Evolutionary conservation across 1,139 yeast genomes (phyloP).

Genomic region (Taphrina sp.): DNA sequence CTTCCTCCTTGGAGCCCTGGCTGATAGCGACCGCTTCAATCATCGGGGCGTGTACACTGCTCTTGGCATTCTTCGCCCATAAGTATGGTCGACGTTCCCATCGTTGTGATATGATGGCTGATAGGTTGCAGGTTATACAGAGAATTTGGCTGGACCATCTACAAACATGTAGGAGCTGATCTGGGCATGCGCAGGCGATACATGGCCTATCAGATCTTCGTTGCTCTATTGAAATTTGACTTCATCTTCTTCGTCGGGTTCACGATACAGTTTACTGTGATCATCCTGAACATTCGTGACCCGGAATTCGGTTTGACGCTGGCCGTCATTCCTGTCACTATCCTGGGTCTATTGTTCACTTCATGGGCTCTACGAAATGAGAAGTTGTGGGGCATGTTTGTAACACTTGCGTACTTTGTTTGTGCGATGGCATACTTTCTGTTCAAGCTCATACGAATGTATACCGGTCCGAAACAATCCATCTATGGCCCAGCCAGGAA

Average conservation of each 20-base stretch:
- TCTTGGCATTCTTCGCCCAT: slow-evolving; percentile 47
- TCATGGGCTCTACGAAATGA: slow-evolving; percentile 51
- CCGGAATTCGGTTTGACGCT: slow-evolving; percentile 55
- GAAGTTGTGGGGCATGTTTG: slow-evolving; percentile 42
- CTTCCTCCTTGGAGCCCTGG: slow-evolving; percentile 43
- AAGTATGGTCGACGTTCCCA: too few relatives aligned
- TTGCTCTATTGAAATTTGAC: slow-evolving; percentile 38
- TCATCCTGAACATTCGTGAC: slow-evolving; percentile 50
- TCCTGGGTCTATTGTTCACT: slow-evolving; percentile 48
- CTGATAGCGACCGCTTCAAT: slow-evolving; percentile 53
- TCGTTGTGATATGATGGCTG: too few relatives aligned
- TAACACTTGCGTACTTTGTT: slow-evolving; percentile 46
- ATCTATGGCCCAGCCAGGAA: slow-evolving; percentile 53
- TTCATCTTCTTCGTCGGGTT: slow-evolving; percentile 49
- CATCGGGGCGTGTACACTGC: slow-evolving; percentile 48
- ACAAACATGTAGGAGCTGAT: slow-evolving; percentile 56
- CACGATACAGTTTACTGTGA: slow-evolving; percentile 55
- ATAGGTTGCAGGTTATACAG: slow-evolving; percentile 45
- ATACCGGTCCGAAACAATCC: slow-evolving; percentile 50
- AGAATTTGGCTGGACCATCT: slow-evolving; percentile 54
- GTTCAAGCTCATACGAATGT: slow-evolving; percentile 54
- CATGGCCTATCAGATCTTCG: slow-evolving; percentile 47
- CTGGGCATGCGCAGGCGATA: slow-evolving; percentile 49
- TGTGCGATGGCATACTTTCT: slow-evolving; percentile 54
- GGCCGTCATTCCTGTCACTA: slow-evolving; percentile 53